Evolutionary conservation across 768 basidiomycete species (phyloP).

Genomic region (Boletus reticuloceps): DNA sequence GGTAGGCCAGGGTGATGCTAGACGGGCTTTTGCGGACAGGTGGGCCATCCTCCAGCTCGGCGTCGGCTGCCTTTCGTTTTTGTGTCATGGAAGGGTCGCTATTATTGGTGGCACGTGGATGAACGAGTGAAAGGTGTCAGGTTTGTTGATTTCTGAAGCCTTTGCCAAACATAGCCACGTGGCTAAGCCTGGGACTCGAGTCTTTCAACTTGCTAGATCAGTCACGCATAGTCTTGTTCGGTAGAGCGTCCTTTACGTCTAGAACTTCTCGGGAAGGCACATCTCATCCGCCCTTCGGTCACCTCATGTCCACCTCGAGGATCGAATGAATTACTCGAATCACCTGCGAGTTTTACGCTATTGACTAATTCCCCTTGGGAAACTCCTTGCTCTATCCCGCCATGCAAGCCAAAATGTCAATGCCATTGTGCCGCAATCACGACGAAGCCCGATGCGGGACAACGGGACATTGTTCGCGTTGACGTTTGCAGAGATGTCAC

Average conservation of each 20-base stretch:
- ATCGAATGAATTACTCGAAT: slow-evolving; percentile 13
- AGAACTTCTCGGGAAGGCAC: background rate
- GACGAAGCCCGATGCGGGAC: background rate
- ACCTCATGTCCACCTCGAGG: slow-evolving; percentile 27
- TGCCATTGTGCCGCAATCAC: background rate
- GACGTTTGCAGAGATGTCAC: background rate
- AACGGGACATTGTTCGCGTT: background rate
- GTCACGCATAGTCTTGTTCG: background rate
- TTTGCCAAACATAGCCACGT: slow-evolving; percentile 27
- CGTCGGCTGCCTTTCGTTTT: slow-evolving; percentile 28
- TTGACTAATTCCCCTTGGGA: slow-evolving; percentile 4
- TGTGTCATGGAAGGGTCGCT: slow-evolving; percentile 17
- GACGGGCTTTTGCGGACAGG: slow-evolving; percentile 1
- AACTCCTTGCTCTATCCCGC: background rate
- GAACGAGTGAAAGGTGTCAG: background rate
- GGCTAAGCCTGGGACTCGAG: background rate
- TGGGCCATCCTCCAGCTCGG: slow-evolving; percentile 5
- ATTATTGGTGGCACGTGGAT: background rate
- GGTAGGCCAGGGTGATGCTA: slow-evolving; percentile 18
- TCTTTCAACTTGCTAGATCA: background rate
- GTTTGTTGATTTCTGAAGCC: slow-evolving; percentile 20
- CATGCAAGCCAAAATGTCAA: background rate
- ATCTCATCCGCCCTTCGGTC: slow-evolving; percentile 6
- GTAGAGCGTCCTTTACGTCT: background rate
- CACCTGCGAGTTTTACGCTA: slow-evolving; percentile 15